These are phyloP conservation scores for Limnanthes douglasii DNA, from an alignment of 345 rosid species.

Conservation along the genomic window DNA sequence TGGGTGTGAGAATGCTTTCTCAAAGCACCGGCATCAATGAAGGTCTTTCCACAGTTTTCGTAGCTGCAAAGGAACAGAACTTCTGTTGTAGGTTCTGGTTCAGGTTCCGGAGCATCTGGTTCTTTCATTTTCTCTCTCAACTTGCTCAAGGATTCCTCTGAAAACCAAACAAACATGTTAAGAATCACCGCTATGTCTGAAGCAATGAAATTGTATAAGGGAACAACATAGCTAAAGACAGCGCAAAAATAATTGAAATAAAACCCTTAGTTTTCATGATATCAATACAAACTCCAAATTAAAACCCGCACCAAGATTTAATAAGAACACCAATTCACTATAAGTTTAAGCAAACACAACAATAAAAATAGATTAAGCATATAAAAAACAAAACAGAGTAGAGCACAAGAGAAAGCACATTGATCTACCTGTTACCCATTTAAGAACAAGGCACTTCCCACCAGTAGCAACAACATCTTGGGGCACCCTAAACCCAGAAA, in stretches of 20 bases:
- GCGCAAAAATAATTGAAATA: too few species aligned
- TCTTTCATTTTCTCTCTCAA: constrained; percentile 59
- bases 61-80: constrained; percentile 94
- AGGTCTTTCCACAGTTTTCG: constrained; percentile 91
- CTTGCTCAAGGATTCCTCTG: constrained; percentile 56
- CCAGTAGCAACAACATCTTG: constrained; percentile 93
- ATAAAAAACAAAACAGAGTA: not conserved
- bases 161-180: not conserved
- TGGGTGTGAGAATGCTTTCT: constrained; percentile 96
- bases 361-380: not conserved
- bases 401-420: not conserved
- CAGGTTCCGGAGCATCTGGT: constrained; percentile 58
- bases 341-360: not conserved
- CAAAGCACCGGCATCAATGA: constrained; percentile 84
- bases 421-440: constrained; percentile 76
- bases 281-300: too few species aligned
- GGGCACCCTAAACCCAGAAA: constrained; percentile 52
- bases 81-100: constrained; percentile 91
- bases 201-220: not conserved
- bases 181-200: not conserved
- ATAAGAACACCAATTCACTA: too few species aligned
- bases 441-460: constrained; percentile 70
- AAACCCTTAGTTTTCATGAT: too few species aligned
- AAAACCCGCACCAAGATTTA: too few species aligned
- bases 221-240: not conserved